phyloP scores from a whole-genome alignment of 179 eudicot genomes.

The Corrigiola litoralis region DNA sequence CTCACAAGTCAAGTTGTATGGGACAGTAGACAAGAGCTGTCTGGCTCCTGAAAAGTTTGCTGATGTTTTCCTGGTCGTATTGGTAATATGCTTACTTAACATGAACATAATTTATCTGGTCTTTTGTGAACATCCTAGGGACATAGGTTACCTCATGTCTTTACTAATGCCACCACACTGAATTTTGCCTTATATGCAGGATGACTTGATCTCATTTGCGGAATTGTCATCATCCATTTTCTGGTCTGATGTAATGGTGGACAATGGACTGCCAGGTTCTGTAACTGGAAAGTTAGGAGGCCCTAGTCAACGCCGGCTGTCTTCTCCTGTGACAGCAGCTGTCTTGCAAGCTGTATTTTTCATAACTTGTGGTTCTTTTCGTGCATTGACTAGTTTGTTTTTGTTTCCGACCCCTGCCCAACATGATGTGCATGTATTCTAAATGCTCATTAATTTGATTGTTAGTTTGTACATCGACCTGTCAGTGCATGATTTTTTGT shows the following conservation, averaged over 20 bases:
- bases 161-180: background rate
- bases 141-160: too few relatives aligned
- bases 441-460: background rate
- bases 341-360: slow-evolving; percentile 78
- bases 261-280: slow-evolving; percentile 53
- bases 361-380: slow-evolving; percentile 13
- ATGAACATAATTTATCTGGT: background rate
- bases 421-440: background rate
- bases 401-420: slow-evolving; percentile 1
- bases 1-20: slow-evolving; percentile 8
- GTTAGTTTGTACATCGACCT: background rate
- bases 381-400: slow-evolving; percentile 7
- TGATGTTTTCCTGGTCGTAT: slow-evolving; percentile 34
- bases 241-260: slow-evolving; percentile 46
- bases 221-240: slow-evolving; percentile 54
- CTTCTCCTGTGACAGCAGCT: slow-evolving; percentile 52
- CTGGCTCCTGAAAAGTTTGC: slow-evolving; percentile 44
- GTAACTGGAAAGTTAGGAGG: slow-evolving; percentile 88
- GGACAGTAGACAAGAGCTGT: background rate
- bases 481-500: too few relatives aligned
- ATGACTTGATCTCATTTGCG: slow-evolving; percentile 55
- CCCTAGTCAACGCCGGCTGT: slow-evolving; percentile 83
- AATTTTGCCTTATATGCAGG: slow-evolving; percentile 41
- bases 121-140: too few relatives aligned
- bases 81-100: slow-evolving; percentile 45